phyloP scores from a whole-genome alignment of 2,329 filamentous ascomycete genomes.

The Botrytis sinoallii region DNA sequence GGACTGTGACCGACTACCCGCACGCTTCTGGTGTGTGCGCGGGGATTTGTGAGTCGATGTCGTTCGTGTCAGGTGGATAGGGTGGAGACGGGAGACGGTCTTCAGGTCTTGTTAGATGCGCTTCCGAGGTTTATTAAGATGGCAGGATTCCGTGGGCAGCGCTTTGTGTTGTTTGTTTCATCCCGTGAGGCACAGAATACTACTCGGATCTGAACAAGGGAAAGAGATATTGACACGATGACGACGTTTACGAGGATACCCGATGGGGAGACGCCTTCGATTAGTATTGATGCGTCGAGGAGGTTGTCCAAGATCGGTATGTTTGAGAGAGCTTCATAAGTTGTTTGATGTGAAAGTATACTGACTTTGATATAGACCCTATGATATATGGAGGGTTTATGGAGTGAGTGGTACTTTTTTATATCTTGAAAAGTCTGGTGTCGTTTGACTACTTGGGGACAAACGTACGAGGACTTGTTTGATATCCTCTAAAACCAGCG shows the following conservation, averaged over 20 bases:
- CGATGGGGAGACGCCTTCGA: constrained; percentile 58
- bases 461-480: no score
- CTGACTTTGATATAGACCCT: constrained; percentile 48
- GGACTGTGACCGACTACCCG: neutral
- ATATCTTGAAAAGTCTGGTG: neutral
- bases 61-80: neutral
- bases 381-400: constrained; percentile 84
- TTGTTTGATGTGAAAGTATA: neutral
- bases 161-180: constrained; percentile 11
- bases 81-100: neutral
- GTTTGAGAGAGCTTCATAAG: neutral
- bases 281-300: constrained; percentile 62
- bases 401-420: constrained; percentile 55
- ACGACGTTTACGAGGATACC: constrained; percentile 68
- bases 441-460: neutral
- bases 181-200: neutral
- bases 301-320: constrained; percentile 63
- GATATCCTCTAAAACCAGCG: neutral
- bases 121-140: constrained; percentile 16
- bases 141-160: neutral
- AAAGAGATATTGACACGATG: constrained; percentile 46
- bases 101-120: neutral
- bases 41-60: neutral
- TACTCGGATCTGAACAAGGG: neutral
- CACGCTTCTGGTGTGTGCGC: neutral